Evolutionary conservation across 164 flowering plant genomes (phyloP).

Genomic region (Berberis vulgaris): DNA sequence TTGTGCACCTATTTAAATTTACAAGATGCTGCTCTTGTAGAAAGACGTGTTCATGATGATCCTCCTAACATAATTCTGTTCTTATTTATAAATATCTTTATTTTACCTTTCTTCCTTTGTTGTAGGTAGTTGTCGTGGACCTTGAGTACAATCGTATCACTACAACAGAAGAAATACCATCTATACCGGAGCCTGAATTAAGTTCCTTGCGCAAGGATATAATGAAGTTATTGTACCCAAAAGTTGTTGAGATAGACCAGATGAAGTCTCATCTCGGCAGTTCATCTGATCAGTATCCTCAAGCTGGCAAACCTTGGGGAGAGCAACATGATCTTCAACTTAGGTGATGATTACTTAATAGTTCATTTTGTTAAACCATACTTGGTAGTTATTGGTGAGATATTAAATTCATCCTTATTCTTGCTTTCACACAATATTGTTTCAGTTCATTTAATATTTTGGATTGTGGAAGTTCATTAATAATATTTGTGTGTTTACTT

Average conservation of each 20-base stretch:
- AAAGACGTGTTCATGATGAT: too few species aligned
- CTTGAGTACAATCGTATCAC: slow-evolving; percentile 76
- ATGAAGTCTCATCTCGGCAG: slow-evolving; percentile 37
- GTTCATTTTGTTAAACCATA: too few species aligned
- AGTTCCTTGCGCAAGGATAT: slow-evolving; percentile 64
- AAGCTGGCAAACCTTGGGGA: slow-evolving; percentile 69
- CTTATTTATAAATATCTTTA: background rate
- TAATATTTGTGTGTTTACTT: too few species aligned
- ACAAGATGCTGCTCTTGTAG: too few species aligned
- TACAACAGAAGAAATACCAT: slow-evolving; percentile 93
- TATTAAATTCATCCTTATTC: too few species aligned
- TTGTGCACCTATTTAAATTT: too few species aligned
- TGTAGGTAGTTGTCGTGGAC: slow-evolving; percentile 94
- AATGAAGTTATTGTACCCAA: slow-evolving; percentile 68
- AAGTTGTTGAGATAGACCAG: slow-evolving; percentile 76
- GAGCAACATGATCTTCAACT: slow-evolving; percentile 85
- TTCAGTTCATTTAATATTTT: too few species aligned
- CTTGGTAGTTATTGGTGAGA: too few species aligned
- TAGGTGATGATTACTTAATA: slow-evolving; percentile 40
- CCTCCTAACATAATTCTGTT: background rate
- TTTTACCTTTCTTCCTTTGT: slow-evolving; percentile 7
- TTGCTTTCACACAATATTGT: too few species aligned
- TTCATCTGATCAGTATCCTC: slow-evolving; percentile 39
- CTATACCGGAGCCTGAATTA: slow-evolving; percentile 91
- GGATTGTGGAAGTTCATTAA: too few species aligned